Evolutionary conservation across 768 basidiomycete genomes (phyloP), one percentile per base, ranked within the genome.

Genomic region (Rhodotorula kratochvilovae): DNA sequence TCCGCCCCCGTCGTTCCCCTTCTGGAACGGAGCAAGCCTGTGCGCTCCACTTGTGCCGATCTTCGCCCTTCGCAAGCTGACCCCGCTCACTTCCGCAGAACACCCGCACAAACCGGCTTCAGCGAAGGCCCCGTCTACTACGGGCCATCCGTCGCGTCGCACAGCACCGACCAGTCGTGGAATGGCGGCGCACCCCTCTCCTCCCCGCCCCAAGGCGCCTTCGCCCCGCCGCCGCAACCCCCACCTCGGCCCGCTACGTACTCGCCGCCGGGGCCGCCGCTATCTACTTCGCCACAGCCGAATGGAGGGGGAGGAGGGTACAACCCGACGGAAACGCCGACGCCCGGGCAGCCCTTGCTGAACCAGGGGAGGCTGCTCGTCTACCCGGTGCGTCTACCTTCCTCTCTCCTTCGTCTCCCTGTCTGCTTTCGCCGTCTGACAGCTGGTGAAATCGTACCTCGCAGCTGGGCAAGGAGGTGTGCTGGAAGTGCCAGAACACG

Each of bases 11-110:
- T 35, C 35, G 17, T 70, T 74, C 48, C 73, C 73, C 31, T 74
- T 74, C 42, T 74, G 68, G 73, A 74, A 74, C 66, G 73, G 73
- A 10, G 46, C 73, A 5, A 54, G 13, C 35, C 51, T 74, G 64
- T 65, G 19, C 64, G 46, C 12, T 4, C 15, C 23, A 5, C 25
- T 19, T 48, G 31, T 2, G 19, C 21, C n/a, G 27, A 5, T 11
- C 8, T n/a, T 17, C 23, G 23, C 33, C 31, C 31, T 29, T 15
- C 16, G 19, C 25, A 16, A 46, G 54, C 54, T 16, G 19, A 12
- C 36, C 42, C 43, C n/a, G n/a, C 50, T 11, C 10, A 10, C 25
- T 7, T n/a, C 48, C 23, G n/a, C 51, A n/a, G 51, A 8, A 53
- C 73, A 1, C 73, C 73, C 16, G 50, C 42, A 17, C 73, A 74